These are phyloP conservation scores for Manihot esculenta DNA, from an alignment of 441 rosid species.

Conservation along the genomic window DNA sequence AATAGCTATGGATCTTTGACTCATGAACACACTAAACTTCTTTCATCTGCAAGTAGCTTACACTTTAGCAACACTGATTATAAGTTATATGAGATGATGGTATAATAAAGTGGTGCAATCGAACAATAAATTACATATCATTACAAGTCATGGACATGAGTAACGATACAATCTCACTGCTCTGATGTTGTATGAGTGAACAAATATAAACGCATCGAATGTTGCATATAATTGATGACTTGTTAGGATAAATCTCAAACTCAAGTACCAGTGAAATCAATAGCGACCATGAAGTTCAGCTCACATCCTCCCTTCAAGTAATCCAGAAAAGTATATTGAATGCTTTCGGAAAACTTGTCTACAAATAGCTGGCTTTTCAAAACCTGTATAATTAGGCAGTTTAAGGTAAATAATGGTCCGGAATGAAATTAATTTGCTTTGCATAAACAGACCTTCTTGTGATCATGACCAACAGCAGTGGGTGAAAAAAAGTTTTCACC, in stretches of 20 bases:
- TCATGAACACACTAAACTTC: too few relatives aligned
- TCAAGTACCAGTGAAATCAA: slow-evolving; percentile 86
- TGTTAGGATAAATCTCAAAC: slow-evolving; percentile 14
- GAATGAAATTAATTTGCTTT: slow-evolving; percentile 20
- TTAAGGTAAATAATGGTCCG: background rate
- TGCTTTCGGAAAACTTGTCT: slow-evolving; percentile 65
- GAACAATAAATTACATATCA: background rate
- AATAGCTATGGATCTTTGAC: too few relatives aligned
- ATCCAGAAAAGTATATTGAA: slow-evolving; percentile 74
- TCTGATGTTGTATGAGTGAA: too few relatives aligned
- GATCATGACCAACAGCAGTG: slow-evolving; percentile 54
- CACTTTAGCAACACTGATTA: too few relatives aligned
- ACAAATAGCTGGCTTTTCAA: slow-evolving; percentile 74
- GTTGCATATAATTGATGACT: slow-evolving; percentile 1
- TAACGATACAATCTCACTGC: background rate
- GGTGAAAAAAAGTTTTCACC: slow-evolving; percentile 59
- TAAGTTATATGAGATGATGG: background rate
- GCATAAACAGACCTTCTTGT: slow-evolving; percentile 49
- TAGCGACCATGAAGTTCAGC: slow-evolving; percentile 91
- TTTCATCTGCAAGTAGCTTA: too few relatives aligned
- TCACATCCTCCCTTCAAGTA: slow-evolving; percentile 80
- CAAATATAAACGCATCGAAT: slow-evolving; percentile 14
- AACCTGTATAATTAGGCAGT: slow-evolving; percentile 36
- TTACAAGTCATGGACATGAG: background rate
- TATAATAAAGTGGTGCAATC: background rate